Percentiles rank a stretch among this genome's conserved stretches.
phyloP scores from a whole-genome alignment of 2,329 filamentous ascomycete species.

The Aspergillus glaucus region DNA sequence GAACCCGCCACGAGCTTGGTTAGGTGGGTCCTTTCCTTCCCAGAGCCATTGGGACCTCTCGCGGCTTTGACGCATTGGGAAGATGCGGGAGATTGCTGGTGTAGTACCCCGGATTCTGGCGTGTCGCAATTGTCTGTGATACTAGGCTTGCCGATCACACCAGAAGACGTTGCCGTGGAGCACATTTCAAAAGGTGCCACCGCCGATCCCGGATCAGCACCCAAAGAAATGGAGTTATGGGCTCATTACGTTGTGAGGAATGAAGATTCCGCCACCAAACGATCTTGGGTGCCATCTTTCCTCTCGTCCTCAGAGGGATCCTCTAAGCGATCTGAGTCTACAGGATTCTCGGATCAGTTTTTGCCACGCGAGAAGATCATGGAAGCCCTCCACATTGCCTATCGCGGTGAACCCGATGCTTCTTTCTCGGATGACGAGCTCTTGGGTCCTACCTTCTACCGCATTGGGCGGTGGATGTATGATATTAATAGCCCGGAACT shows the following conservation, averaged over 20 bases:
- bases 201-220: conserved; percentile 55
- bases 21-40: not conserved
- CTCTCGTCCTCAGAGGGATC: not conserved
- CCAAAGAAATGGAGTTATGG: conserved; percentile 65
- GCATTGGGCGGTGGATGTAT: conserved; percentile 35
- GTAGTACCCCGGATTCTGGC: conserved; percentile 49
- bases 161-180: conserved; percentile 65
- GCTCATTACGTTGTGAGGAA: conserved; percentile 48
- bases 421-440: conserved; percentile 31
- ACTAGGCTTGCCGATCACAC: conserved; percentile 48
- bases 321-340: not conserved
- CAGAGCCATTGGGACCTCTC: conserved; percentile 35
- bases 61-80: conserved; percentile 63
- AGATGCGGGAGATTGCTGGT: conserved; percentile 85
- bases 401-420: conserved; percentile 22
- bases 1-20: not conserved
- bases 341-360: conserved; percentile 5
- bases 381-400: conserved; percentile 23
- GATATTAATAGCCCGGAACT: conserved; percentile 28
- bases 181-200: conserved; percentile 61
- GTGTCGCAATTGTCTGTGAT: conserved; percentile 38
- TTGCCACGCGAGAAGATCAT: conserved; percentile 27
- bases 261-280: conserved; percentile 1
- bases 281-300: not conserved
- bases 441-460: conserved; percentile 34